Evolutionary conservation across 192 early-diverging fungal species (phyloP).

Genomic region (Rhizophlyctis rosea): DNA sequence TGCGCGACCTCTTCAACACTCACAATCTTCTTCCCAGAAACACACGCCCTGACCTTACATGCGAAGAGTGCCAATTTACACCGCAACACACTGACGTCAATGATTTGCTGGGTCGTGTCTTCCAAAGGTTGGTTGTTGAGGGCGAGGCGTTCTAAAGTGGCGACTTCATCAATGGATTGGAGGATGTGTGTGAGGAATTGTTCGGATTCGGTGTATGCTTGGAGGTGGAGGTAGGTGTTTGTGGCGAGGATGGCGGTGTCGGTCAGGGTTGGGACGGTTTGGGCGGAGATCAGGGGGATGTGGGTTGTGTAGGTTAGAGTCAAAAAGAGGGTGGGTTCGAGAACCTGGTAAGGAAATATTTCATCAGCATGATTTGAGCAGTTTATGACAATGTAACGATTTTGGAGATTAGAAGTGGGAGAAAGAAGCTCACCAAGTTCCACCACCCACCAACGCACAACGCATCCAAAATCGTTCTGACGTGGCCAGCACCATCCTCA

Average conservation of each 20-base stretch:
- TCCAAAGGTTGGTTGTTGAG: background rate
- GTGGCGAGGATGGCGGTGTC: background rate
- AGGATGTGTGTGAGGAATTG: constrained; percentile 7
- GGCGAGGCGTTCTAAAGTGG: background rate
- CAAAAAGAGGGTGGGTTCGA: background rate
- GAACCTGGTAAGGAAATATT: background rate
- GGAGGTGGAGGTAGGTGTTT: background rate
- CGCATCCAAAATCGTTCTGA: constrained; percentile 9
- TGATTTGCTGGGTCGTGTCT: background rate
- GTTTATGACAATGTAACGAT: too few species aligned
- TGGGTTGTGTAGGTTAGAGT: background rate
- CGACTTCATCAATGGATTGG: constrained; percentile 8
- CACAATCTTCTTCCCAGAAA: constrained; percentile 13
- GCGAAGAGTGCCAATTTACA: constrained; percentile 18
- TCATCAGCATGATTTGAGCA: background rate
- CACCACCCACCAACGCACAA: constrained; percentile 8
- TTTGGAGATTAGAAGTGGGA: too few species aligned
- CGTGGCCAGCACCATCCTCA: constrained; percentile 4
- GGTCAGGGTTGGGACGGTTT: background rate
- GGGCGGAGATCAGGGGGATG: background rate
- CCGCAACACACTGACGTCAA: constrained; percentile 1
- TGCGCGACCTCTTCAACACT: constrained; percentile 12
- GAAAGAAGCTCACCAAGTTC: constrained; percentile 1
- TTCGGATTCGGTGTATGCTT: constrained; percentile 10
- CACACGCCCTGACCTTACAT: constrained; percentile 19